A percentile compares a stretch with the other conserved stretches of the same genome.
phyloP scores from a whole-genome alignment of 805 yeast species.

The Yarrowia keelungensis region DNA sequence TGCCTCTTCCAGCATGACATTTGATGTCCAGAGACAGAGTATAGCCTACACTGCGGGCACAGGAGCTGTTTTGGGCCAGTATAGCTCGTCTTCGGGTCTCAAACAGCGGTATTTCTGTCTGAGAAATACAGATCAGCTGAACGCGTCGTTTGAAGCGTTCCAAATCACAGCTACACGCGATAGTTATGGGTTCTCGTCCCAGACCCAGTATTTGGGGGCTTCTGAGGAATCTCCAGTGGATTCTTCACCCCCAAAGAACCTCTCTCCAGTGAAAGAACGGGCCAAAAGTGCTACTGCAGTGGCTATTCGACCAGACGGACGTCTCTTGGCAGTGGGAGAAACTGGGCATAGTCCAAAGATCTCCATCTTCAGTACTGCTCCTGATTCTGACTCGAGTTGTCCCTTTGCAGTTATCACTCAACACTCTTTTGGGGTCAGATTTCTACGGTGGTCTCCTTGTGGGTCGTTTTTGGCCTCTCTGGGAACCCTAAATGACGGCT shows the following conservation, averaged over 20 bases:
- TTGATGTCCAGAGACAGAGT: slow-evolving; percentile 39
- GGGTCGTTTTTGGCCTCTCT: slow-evolving; percentile 63
- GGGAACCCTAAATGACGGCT: slow-evolving; percentile 75
- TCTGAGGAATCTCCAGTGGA: slow-evolving; percentile 35
- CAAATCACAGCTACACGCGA: slow-evolving; percentile 18
- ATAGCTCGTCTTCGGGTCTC: neutral
- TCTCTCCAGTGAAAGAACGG: slow-evolving; percentile 49
- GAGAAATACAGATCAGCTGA: slow-evolving; percentile 12
- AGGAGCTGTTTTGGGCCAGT: slow-evolving; percentile 45
- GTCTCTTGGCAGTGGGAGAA: slow-evolving; percentile 71
- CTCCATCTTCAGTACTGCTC: slow-evolving; percentile 61
- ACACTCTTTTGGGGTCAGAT: slow-evolving; percentile 69
- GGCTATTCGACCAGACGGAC: slow-evolving; percentile 63
- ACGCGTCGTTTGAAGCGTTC: slow-evolving; percentile 22
- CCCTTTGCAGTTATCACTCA: slow-evolving; percentile 65
- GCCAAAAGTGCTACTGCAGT: slow-evolving; percentile 63
- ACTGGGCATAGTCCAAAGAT: slow-evolving; percentile 72
- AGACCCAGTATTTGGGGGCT: slow-evolving; percentile 13
- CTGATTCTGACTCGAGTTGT: slow-evolving; percentile 55
- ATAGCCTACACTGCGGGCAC: slow-evolving; percentile 48
- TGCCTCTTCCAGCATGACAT: slow-evolving; percentile 9
- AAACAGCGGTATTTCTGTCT: slow-evolving; percentile 22
- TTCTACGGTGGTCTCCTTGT: slow-evolving; percentile 64
- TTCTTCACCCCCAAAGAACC: slow-evolving; percentile 46
- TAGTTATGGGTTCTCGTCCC: slow-evolving; percentile 12